These are phyloP conservation scores for Cucumis cinereus DNA, from an alignment of 306 rosid genomes.

Conservation along the genomic window DNA sequence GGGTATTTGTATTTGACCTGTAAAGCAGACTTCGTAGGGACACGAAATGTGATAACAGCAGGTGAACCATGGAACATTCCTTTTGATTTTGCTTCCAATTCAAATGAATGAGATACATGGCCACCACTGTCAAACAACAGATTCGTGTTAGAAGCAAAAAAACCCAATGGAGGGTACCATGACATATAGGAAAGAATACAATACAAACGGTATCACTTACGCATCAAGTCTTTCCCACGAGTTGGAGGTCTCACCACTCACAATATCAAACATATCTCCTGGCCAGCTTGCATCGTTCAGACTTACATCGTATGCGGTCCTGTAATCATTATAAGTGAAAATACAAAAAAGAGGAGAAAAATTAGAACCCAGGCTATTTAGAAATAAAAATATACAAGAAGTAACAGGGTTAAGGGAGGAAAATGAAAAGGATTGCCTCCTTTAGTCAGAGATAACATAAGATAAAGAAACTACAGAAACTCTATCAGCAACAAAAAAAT, in stretches of 20 bases:
- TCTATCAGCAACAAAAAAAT: not conserved
- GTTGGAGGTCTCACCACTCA: constrained; percentile 62
- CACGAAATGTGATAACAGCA: constrained; percentile 72
- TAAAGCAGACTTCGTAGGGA: constrained; percentile 75
- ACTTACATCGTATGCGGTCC: constrained; percentile 87
- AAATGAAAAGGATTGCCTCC: not conserved
- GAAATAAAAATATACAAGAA: not conserved
- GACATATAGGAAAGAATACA: not conserved
- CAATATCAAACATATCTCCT: constrained; percentile 35
- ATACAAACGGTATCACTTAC: constrained; percentile 31
- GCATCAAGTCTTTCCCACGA: constrained; percentile 97
- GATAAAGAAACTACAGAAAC: not conserved
- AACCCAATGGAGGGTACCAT: not conserved
- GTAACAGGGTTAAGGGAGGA: not conserved
- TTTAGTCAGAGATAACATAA: not conserved
- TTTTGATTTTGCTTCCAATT: constrained; percentile 72
- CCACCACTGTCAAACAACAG: constrained; percentile 48
- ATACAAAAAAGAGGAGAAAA: not conserved
- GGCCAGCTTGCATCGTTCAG: constrained; percentile 79
- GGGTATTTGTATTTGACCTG: constrained; percentile 43
- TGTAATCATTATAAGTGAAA: constrained; percentile 9
- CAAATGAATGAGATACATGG: constrained; percentile 64
- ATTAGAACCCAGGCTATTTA: not conserved
- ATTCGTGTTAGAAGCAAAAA: not conserved
- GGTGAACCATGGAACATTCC: constrained; percentile 59